These are phyloP conservation scores for Sicyos baderoa DNA, from an alignment of 306 rosid species.

Conservation along the genomic window DNA sequence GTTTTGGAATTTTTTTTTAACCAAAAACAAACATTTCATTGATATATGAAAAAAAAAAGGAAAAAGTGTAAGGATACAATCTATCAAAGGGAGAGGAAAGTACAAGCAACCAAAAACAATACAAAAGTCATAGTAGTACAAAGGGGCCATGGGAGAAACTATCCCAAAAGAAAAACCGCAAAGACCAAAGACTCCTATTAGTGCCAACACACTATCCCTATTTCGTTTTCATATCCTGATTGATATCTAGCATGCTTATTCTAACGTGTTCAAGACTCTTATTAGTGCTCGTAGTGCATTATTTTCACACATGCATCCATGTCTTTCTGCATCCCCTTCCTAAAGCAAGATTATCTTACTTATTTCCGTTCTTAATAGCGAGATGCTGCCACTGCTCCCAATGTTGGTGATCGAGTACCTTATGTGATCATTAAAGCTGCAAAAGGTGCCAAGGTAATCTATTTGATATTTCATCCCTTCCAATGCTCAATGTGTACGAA, in stretches of 20 bases:
- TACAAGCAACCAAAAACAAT: not conserved
- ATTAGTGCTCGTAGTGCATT: not conserved
- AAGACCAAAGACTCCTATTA: too few relatives aligned
- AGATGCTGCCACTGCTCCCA: constrained; percentile 99
- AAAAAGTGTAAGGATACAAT: not conserved
- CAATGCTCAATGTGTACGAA: constrained; percentile 7
- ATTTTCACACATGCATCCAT: not conserved
- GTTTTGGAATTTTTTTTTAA: too few relatives aligned
- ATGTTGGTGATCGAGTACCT: constrained; percentile 97
- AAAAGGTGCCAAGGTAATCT: constrained; percentile 85
- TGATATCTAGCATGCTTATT: not conserved
- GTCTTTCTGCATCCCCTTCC: not conserved
- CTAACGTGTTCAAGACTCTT: not conserved
- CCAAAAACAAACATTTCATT: not conserved
- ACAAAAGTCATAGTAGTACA: not conserved
- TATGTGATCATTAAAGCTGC: constrained; percentile 89
- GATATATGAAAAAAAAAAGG: not conserved
- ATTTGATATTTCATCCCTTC: constrained; percentile 2
- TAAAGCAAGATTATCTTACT: not conserved
- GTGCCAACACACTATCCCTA: too few relatives aligned
- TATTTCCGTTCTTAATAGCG: constrained; percentile 38
- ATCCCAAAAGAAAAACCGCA: not conserved
- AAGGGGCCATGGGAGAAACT: not conserved
- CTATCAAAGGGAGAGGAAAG: not conserved
- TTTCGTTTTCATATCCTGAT: not conserved